These are phyloP conservation scores for Boletus rufocinnamomeus DNA, from an alignment of 768 basidiomycete genomes.

Conservation along the genomic window DNA sequence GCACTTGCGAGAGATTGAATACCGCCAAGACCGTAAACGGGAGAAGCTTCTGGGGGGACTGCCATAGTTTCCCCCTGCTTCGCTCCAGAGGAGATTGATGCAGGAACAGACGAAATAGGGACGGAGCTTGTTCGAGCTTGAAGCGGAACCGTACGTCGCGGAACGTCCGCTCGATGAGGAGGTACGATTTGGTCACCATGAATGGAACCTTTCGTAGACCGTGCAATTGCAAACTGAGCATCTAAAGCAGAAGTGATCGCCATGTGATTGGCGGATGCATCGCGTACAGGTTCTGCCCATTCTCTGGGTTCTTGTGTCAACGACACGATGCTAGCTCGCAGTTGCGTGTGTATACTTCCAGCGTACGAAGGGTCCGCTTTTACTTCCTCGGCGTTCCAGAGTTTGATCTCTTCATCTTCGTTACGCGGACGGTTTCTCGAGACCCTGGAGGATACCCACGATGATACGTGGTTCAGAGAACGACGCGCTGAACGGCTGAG, in stretches of 20 bases:
- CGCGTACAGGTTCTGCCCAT: slow-evolving; percentile 6
- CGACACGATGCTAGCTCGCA: slow-evolving; percentile 5
- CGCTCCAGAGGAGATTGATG: background rate
- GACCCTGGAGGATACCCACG: slow-evolving; percentile 40
- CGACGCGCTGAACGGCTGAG: slow-evolving; percentile 19
- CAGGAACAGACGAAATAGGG: background rate
- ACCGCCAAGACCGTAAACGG: slow-evolving; percentile 48
- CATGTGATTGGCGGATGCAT: slow-evolving; percentile 7
- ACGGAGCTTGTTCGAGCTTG: slow-evolving; percentile 1
- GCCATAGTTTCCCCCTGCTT: background rate
- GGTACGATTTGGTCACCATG: slow-evolving; percentile 4
- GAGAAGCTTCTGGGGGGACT: slow-evolving; percentile 34
- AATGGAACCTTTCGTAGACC: slow-evolving; percentile 11
- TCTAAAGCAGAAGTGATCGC: slow-evolving; percentile 10
- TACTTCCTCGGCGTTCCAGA: slow-evolving; percentile 39
- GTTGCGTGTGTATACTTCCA: background rate
- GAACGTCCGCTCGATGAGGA: slow-evolving; percentile 2
- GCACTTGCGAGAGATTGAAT: slow-evolving; percentile 20
- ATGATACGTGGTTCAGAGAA: slow-evolving; percentile 36
- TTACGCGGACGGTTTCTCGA: slow-evolving; percentile 28
- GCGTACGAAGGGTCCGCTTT: slow-evolving; percentile 14
- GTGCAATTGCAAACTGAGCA: slow-evolving; percentile 6
- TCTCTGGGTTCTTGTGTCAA: slow-evolving; percentile 10
- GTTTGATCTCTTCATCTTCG: slow-evolving; percentile 31
- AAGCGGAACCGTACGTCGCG: background rate